A percentile compares a stretch with the other conserved stretches of the same genome.
These are phyloP conservation scores for Hippophae tibetana DNA, from an alignment of 306 rosid genomes.

Conservation along the genomic window DNA sequence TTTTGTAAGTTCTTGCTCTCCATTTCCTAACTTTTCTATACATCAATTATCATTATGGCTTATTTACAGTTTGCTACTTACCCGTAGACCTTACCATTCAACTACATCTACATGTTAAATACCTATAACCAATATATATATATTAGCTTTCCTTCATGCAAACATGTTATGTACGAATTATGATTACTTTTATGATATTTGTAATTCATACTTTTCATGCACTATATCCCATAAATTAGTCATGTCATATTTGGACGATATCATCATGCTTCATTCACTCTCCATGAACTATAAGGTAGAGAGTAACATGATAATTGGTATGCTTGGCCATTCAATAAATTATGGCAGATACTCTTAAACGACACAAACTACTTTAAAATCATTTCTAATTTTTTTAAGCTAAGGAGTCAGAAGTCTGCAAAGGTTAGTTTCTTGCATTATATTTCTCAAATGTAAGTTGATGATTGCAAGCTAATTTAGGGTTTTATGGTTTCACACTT, in stretches of 20 bases:
- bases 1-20: conserved; percentile 45
- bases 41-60: conserved; percentile 1
- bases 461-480: conserved; percentile 12
- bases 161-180: no score
- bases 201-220: background rate
- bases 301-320: no score
- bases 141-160: no score
- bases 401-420: background rate
- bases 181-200: no score
- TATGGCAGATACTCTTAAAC: no score
- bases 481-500: conserved; percentile 44
- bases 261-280: no score
- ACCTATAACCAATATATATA: no score
- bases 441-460: conserved; percentile 5
- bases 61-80: background rate
- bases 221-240: background rate
- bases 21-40: background rate
- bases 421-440: background rate
- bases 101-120: background rate
- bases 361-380: no score
- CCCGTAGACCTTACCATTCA: background rate
- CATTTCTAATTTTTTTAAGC: no score
- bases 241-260: no score
- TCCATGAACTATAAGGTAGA: no score
- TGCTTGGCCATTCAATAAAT: no score